phyloP scores from a whole-genome alignment of 495 filamentous ascomycete genomes.

The Neurospora discreta region DNA sequence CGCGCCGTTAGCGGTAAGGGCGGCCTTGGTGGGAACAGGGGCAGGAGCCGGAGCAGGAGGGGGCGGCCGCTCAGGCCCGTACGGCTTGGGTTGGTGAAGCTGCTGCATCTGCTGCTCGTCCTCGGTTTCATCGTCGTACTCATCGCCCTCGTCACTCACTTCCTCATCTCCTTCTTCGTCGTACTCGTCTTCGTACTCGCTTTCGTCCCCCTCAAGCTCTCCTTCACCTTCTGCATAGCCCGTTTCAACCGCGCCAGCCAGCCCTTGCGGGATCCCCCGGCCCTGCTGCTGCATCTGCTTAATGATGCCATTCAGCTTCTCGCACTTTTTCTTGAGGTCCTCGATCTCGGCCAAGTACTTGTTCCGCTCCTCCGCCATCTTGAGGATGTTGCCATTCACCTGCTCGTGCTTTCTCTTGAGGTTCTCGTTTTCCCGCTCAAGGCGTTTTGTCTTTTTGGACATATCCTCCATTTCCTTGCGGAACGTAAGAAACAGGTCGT shows the following conservation, averaged over 20 bases:
- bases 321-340: constrained; percentile 73
- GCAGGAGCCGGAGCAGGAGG: constrained; percentile 34
- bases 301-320: constrained; percentile 85
- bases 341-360: constrained; percentile 71
- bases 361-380: constrained; percentile 95
- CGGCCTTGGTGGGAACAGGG: constrained; percentile 17
- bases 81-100: constrained; percentile 39
- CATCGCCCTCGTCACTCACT: constrained; percentile 32
- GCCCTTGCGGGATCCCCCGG: constrained; percentile 50
- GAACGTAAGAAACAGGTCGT: constrained; percentile 96
- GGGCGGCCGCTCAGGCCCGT: constrained; percentile 45
- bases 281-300: constrained; percentile 91
- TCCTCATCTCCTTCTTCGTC: constrained; percentile 45
- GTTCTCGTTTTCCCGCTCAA: constrained; percentile 91
- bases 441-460: constrained; percentile 96
- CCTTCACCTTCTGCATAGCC: constrained; percentile 34
- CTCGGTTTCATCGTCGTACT: constrained; percentile 44
- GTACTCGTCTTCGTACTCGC: constrained; percentile 70
- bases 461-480: constrained; percentile 99
- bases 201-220: constrained; percentile 54
- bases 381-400: constrained; percentile 87
- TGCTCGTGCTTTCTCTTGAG: constrained; percentile 87
- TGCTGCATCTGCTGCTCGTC: constrained; percentile 52
- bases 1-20: constrained; percentile 11
- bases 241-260: constrained; percentile 46